These are phyloP conservation scores for Samsoniella hepiali DNA, from an alignment of 2,329 filamentous ascomycete species.

Conservation along the genomic window DNA sequence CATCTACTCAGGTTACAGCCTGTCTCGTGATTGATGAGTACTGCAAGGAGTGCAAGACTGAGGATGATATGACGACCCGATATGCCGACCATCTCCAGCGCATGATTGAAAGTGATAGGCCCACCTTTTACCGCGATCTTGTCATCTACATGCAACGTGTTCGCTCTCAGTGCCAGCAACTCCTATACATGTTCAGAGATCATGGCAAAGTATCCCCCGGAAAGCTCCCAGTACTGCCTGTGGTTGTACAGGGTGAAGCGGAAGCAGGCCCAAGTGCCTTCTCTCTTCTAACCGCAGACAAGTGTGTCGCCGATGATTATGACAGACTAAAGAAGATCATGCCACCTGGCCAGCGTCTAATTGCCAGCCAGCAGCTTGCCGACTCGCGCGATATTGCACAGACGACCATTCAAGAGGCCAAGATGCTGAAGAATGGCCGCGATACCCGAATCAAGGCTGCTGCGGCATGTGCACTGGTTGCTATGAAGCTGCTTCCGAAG, in stretches of 20 bases:
- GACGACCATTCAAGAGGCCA: slow-evolving; percentile 75
- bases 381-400: slow-evolving; percentile 72
- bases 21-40: slow-evolving; percentile 88
- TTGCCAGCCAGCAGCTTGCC: slow-evolving; percentile 72
- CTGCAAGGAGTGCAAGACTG: slow-evolving; percentile 55
- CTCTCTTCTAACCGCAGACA: slow-evolving; percentile 81
- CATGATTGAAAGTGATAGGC: slow-evolving; percentile 78
- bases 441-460: slow-evolving; percentile 85
- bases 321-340: slow-evolving; percentile 86
- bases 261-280: slow-evolving; percentile 92
- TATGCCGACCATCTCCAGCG: slow-evolving; percentile 66
- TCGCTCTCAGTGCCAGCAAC: slow-evolving; percentile 83
- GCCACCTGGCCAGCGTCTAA: slow-evolving; percentile 81
- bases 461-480: slow-evolving; percentile 81
- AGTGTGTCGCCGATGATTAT: slow-evolving; percentile 80
- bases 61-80: slow-evolving; percentile 40
- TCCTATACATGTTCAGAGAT: slow-evolving; percentile 89
- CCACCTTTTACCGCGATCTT: slow-evolving; percentile 81
- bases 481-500: slow-evolving; percentile 85
- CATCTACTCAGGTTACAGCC: slow-evolving; percentile 81
- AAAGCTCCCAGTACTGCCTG: slow-evolving; percentile 76
- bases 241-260: slow-evolving; percentile 89
- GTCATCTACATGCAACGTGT: slow-evolving; percentile 87
- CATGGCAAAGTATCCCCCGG: slow-evolving; percentile 75
- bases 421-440: slow-evolving; percentile 71